phyloP scores from a whole-genome alignment of 768 basidiomycete genomes.

The Suillus alpinus region DNA sequence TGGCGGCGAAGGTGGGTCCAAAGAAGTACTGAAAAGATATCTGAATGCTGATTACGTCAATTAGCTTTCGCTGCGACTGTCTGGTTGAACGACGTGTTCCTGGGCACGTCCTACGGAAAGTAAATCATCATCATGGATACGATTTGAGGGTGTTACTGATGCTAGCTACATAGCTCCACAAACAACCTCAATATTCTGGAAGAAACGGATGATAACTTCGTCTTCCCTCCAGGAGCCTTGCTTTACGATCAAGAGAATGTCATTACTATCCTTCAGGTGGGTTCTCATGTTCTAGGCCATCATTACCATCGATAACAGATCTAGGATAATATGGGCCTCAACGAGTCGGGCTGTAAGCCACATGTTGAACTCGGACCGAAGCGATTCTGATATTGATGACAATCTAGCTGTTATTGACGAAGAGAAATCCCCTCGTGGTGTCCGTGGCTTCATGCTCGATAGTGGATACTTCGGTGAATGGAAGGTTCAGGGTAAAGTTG shows the following conservation, averaged over 20 bases:
- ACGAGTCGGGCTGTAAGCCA: conserved; percentile 53
- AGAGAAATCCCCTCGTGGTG: conserved; percentile 73
- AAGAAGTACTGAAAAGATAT: background rate
- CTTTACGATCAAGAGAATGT: conserved; percentile 60
- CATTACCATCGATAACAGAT: background rate
- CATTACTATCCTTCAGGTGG: conserved; percentile 72
- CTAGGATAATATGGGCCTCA: conserved; percentile 79
- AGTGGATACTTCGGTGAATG: conserved; percentile 57
- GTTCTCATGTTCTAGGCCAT: conserved; percentile 7
- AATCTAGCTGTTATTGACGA: conserved; percentile 42
- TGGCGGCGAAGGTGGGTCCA: conserved; percentile 63
- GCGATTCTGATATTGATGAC: conserved; percentile 4
- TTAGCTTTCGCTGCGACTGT: conserved; percentile 77
- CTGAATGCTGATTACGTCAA: background rate
- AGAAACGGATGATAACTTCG: conserved; percentile 67
- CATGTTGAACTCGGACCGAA: background rate
- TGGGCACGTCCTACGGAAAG: conserved; percentile 76
- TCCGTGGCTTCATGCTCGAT: conserved; percentile 73
- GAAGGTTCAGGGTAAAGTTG: conserved; percentile 76
- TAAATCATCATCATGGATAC: conserved; percentile 29
- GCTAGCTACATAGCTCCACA: conserved; percentile 47
- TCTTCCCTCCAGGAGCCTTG: conserved; percentile 58
- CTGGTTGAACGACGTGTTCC: conserved; percentile 73
- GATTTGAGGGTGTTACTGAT: background rate
- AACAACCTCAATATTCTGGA: conserved; percentile 59